phyloP scores from a whole-genome alignment of 2,329 filamentous ascomycete genomes.

The Xylariaceae sp. region DNA sequence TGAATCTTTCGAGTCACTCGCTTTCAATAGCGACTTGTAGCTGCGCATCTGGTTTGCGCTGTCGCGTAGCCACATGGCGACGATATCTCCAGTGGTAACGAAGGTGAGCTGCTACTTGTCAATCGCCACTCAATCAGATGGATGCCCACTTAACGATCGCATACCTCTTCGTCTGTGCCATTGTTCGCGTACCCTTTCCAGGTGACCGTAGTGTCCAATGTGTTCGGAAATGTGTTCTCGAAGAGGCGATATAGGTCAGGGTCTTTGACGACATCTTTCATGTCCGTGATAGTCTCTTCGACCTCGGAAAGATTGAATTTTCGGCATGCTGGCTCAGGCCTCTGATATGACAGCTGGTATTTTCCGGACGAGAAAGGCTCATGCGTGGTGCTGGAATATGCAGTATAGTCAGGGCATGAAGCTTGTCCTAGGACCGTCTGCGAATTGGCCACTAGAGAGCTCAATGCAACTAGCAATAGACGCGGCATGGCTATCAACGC shows the following conservation, averaged over 20 bases:
- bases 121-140: not conserved
- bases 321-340: slow-evolving; percentile 70
- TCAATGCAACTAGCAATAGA: not conserved
- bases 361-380: slow-evolving; percentile 72
- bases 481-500: not conserved
- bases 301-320: slow-evolving; percentile 76
- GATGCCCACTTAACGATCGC: slow-evolving; percentile 39
- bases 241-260: slow-evolving; percentile 71
- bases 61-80: slow-evolving; percentile 91
- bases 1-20: slow-evolving; percentile 46
- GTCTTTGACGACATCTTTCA: slow-evolving; percentile 68
- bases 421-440: not conserved
- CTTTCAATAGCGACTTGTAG: slow-evolving; percentile 61
- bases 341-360: slow-evolving; percentile 73
- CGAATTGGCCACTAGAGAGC: not conserved
- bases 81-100: slow-evolving; percentile 82
- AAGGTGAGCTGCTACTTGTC: slow-evolving; percentile 60
- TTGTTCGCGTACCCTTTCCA: slow-evolving; percentile 61
- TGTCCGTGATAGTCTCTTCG: slow-evolving; percentile 68
- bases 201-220: slow-evolving; percentile 66
- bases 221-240: slow-evolving; percentile 70
- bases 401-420: slow-evolving; percentile 61
- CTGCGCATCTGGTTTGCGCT: slow-evolving; percentile 77
- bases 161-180: slow-evolving; percentile 58
- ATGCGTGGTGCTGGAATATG: slow-evolving; percentile 56